Evolutionary conservation across 2,329 filamentous ascomycete species (phyloP), one percentile per base, ranked within the genome.

Genomic region (Fusarium nanum): DNA sequence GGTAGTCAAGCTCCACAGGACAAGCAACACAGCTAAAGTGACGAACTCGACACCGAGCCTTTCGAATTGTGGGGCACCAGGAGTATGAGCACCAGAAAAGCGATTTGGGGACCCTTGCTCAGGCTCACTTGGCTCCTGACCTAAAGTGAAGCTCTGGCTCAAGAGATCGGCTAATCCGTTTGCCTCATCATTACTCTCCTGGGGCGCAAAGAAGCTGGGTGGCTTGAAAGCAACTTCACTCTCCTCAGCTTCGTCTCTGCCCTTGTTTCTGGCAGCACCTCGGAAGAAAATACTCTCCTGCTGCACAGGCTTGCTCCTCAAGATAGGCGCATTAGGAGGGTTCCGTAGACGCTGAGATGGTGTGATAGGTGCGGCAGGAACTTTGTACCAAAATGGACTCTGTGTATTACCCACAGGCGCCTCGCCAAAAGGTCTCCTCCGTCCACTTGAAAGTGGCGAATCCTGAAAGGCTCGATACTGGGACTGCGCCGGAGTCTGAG

Each of bases 331-430:
- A 63, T 86, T 87, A 7, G 86, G 85, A 3, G 90, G 89, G 64
- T 91, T 92, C 32, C 87, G 84, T 9, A 89, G 78, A 45, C 85
- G 84, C 42, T 89, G 87, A 4, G 90, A 89, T 23, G 90, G 89
- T n/a, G 85, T 87, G 16, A 85, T 87, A 16, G 92, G 92, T 2
- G 91, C 90, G 1, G 89, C 84, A 6, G 92, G 92, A 5, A 93
- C 85, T 61, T 86, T 89, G 79, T 89, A 91, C 84, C 89, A 91
- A 75, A 94, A 93, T 2, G 90, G 87, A 2, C 81, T 83, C 16
- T 80, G 67, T 45, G 83, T 81, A 0, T 79, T 77, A 52, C 83
- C 80, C 18, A 81, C 81, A 0, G 84, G 85, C 1, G 82, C 77
- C 57, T 85, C 81, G 48, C 80, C 82, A 61, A 87, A 87, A 2